phyloP scores from a whole-genome alignment of 2,329 filamentous ascomycete species.

The Cryphonectria carpinicola region DNA sequence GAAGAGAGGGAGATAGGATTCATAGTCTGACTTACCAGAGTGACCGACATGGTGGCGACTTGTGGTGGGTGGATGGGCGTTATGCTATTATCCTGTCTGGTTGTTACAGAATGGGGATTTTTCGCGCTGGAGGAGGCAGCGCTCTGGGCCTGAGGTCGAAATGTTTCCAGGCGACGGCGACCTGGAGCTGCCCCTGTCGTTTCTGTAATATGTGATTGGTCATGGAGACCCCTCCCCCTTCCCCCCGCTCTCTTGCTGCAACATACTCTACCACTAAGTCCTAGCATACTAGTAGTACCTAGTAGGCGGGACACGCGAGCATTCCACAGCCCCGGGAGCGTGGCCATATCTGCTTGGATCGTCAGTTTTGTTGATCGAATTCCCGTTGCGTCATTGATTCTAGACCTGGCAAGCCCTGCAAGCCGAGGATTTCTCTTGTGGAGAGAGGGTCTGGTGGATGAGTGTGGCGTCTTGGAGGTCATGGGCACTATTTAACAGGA shows the following conservation, averaged over 20 bases:
- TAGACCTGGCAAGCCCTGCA: background rate
- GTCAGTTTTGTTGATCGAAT: background rate
- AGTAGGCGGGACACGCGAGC: slow-evolving; percentile 13
- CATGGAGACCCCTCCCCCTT: background rate
- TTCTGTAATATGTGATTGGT: slow-evolving; percentile 12
- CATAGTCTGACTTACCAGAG: background rate
- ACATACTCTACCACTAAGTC: no score
- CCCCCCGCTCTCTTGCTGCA: background rate
- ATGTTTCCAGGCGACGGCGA: background rate
- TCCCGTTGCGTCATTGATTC: background rate
- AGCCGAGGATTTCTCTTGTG: background rate
- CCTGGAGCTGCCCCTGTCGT: slow-evolving; percentile 6
- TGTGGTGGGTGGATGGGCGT: background rate
- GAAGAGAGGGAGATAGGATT: background rate
- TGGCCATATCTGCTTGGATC: background rate
- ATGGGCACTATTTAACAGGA: background rate
- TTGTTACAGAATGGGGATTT: background rate
- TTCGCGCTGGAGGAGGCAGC: slow-evolving; percentile 8
- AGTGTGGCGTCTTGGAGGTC: background rate
- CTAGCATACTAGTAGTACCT: background rate
- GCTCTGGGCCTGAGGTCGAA: background rate
- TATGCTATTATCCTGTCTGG: background rate
- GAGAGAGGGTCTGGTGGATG: background rate
- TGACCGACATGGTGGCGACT: slow-evolving; percentile 8
- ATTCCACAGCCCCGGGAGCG: background rate